Evolutionary conservation across 2,329 filamentous ascomycete genomes (phyloP), one percentile per base, ranked within the genome.

Genomic region (Fusarium falciforme): DNA sequence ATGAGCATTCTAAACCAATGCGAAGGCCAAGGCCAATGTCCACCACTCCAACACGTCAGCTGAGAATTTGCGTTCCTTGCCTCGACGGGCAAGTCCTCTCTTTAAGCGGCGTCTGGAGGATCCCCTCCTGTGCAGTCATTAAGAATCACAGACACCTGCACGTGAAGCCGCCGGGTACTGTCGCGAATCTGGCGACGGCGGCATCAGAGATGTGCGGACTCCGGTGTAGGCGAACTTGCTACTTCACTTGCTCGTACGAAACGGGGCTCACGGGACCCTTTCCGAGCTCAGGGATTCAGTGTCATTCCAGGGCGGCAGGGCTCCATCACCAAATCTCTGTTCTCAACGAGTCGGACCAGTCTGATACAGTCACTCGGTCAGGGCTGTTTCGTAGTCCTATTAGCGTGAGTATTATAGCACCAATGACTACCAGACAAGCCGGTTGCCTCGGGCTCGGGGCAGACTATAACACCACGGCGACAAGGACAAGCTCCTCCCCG

Each of bases 401-500:
- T n/a, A 25, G 42, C 22, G 27, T 35, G 36, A 40, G 20, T 4
- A 22, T 31, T 49, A 20, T 44, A 20, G 11, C 40, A 25, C 31
- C 58, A 66, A 42, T 55, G 14, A 11, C 25, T 44, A 25, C 25
- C 25, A 29, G 20, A 47, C 17, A 47, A 33, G 35, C 49, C 47
- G 62, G n/a, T 31, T 40, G 38, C 31, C 35, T 44, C 16, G 42
- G 42, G 33, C 59, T 42, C 35, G 33, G 33, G 35, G 20, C 35
- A 47, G 57, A 67, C 63, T 33, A 33, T 38, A 67, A 42, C 58
- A 40, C 42, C 55, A 60, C 16, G 27, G 20, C 20, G 25, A 55
- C 65, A 47, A 61, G 57, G 71, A 57, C 68, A 72, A 66, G 61
- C 64, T 66, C 44, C 9, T 16, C 27, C 20, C 27, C 40, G 25